Conservation (phyloP, 192 early-diverging fungal genomes). For the Podila epigama region DNA sequence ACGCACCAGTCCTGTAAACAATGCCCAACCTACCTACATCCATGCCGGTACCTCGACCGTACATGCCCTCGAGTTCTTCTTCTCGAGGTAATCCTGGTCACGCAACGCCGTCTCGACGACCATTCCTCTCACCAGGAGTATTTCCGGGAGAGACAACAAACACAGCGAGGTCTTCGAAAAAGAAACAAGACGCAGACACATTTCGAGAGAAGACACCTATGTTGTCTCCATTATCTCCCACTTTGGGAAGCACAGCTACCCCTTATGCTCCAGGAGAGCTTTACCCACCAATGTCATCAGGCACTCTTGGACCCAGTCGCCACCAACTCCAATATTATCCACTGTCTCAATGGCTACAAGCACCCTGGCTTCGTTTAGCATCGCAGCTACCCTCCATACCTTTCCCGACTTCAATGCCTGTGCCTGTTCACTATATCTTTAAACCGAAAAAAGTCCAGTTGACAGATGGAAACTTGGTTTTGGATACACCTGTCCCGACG, state of each 20-base stretch:
- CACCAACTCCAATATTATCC: slow-evolving; percentile 24
- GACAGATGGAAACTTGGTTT: slow-evolving; percentile 71
- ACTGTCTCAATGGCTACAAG: slow-evolving; percentile 45
- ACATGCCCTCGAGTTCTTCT: background rate
- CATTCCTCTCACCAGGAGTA: slow-evolving; percentile 2
- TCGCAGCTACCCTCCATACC: slow-evolving; percentile 15
- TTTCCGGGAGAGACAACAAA: slow-evolving; percentile 4
- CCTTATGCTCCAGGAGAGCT: slow-evolving; percentile 32
- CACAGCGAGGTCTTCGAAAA: background rate
- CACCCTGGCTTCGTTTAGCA: slow-evolving; percentile 27
- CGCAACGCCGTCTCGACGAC: background rate
- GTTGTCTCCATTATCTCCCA: slow-evolving; percentile 28
- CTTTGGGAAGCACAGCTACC: slow-evolving; percentile 27
- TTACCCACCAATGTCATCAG: slow-evolving; percentile 19
- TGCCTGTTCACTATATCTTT: slow-evolving; percentile 33
- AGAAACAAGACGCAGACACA: background rate
- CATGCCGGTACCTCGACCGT: background rate
- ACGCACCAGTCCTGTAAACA: no score
- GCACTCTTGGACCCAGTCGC: slow-evolving; percentile 7
- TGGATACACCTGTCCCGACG: slow-evolving; percentile 68
- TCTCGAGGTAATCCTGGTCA: background rate
- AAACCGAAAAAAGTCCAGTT: slow-evolving; percentile 62
- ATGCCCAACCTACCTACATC: background rate
- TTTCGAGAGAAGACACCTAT: slow-evolving; percentile 1
- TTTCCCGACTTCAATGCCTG: slow-evolving; percentile 44